A percentile compares a stretch with the other conserved stretches of the same genome.
These are phyloP conservation scores for Saccharomycopsis fibuligera DNA, from an alignment of 805 yeast species.

Conservation along the genomic window DNA sequence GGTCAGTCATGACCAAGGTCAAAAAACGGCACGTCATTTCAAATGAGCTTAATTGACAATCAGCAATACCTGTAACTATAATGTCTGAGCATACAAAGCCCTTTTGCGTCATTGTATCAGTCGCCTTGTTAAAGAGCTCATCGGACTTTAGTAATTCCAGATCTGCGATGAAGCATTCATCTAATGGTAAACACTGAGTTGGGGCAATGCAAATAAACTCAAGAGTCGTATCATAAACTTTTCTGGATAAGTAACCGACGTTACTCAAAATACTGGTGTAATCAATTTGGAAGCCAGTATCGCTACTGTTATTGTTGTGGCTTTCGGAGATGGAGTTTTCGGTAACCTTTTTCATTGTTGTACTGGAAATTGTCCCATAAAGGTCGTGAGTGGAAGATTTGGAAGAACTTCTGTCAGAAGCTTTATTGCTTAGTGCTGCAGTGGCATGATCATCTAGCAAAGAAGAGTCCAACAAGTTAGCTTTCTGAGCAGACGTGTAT, in stretches of 20 bases:
- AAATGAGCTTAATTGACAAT: slow-evolving; percentile 1
- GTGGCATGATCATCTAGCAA: neutral
- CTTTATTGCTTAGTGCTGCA: neutral
- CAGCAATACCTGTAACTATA: slow-evolving; percentile 1
- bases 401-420: neutral
- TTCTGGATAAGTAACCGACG: slow-evolving; percentile 1
- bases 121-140: neutral
- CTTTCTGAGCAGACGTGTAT: neutral
- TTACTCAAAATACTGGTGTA: neutral
- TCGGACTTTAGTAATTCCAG: neutral
- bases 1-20: neutral
- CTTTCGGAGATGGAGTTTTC: neutral
- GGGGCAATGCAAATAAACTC: neutral
- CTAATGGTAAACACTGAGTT: neutral
- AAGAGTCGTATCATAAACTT: slow-evolving; percentile 1
- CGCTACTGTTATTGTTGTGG: neutral
- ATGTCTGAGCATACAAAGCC: neutral
- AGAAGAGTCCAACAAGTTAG: slow-evolving; percentile 1
- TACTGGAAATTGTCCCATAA: neutral
- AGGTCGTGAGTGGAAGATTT: neutral
- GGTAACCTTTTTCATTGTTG: too few relatives aligned
- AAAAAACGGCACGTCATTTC: neutral
- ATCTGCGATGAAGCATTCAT: neutral
- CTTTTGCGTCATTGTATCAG: too few relatives aligned
- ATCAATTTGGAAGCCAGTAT: neutral